Percentiles rank a stretch among this genome's conserved stretches.
Evolutionary conservation across 192 early-diverging fungal species (phyloP).

Genomic region (Coemansia sp.): DNA sequence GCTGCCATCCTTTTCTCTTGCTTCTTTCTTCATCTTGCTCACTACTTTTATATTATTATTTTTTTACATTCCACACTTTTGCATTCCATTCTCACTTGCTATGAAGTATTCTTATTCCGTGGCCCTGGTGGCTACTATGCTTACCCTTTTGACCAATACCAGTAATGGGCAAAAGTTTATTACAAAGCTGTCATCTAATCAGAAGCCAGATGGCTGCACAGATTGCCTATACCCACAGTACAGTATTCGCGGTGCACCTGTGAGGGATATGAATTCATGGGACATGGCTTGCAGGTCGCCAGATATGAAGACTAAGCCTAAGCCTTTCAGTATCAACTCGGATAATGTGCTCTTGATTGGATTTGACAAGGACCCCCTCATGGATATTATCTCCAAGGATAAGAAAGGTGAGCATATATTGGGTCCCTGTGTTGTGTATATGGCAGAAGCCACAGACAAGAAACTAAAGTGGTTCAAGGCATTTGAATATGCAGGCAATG

Average conservation of each 20-base stretch:
- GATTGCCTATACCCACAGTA: not conserved
- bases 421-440: not conserved
- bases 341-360: not conserved
- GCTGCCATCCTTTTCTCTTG: too few relatives aligned
- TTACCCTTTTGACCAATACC: not conserved
- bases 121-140: not conserved
- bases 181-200: too few relatives aligned
- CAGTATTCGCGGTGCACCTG: not conserved
- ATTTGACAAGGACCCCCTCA: not conserved
- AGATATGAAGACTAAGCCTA: not conserved
- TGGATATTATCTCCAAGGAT: not conserved
- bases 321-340: not conserved
- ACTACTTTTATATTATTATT: too few relatives aligned
- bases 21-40: too few relatives aligned
- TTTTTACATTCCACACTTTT: too few relatives aligned
- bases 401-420: not conserved
- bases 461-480: not conserved
- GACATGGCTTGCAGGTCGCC: not conserved
- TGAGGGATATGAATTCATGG: not conserved
- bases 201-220: too few relatives aligned
- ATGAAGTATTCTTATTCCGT: not conserved
- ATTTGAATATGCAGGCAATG: not conserved
- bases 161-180: too few relatives aligned
- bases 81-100: not conserved
- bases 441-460: not conserved